These are phyloP conservation scores for Pouteria campechiana DNA, from an alignment of 179 eudicot species.

Conservation along the genomic window DNA sequence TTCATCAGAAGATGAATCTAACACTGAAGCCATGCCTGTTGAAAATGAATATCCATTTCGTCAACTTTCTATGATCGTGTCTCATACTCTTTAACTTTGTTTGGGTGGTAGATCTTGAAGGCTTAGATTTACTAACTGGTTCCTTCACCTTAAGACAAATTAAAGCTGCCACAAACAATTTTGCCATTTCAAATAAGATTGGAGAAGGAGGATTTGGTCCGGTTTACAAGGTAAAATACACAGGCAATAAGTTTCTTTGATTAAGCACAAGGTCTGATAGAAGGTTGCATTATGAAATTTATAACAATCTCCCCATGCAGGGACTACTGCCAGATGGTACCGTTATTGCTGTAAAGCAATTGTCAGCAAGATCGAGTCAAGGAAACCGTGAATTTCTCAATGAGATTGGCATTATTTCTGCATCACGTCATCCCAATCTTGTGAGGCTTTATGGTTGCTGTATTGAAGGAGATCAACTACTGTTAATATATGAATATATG, in stretches of 20 bases:
- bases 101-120: conserved; percentile 25
- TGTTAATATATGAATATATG: conserved; percentile 43
- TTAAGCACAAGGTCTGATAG: too few species aligned
- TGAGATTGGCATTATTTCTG: conserved; percentile 45
- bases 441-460: conserved; percentile 44
- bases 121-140: conserved; percentile 41
- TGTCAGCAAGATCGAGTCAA: conserved; percentile 31
- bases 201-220: conserved; percentile 90
- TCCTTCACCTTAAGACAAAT: conserved; percentile 53
- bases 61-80: neutral
- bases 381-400: conserved; percentile 46
- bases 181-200: conserved; percentile 46
- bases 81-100: neutral
- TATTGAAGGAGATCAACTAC: conserved; percentile 30
- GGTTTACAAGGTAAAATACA: conserved; percentile 79
- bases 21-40: too few species aligned
- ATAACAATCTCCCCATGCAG: conserved; percentile 19
- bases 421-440: conserved; percentile 36
- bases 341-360: conserved; percentile 41
- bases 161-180: conserved; percentile 57
- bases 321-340: conserved; percentile 35
- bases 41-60: too few species aligned
- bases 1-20: too few species aligned
- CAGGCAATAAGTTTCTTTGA: too few species aligned
- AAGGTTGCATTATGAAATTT: too few species aligned